Evolutionary conservation across 2,329 filamentous ascomycete species (phyloP), one percentile per base, ranked within the genome.

Genomic region (Talaromyces amestolkiae): DNA sequence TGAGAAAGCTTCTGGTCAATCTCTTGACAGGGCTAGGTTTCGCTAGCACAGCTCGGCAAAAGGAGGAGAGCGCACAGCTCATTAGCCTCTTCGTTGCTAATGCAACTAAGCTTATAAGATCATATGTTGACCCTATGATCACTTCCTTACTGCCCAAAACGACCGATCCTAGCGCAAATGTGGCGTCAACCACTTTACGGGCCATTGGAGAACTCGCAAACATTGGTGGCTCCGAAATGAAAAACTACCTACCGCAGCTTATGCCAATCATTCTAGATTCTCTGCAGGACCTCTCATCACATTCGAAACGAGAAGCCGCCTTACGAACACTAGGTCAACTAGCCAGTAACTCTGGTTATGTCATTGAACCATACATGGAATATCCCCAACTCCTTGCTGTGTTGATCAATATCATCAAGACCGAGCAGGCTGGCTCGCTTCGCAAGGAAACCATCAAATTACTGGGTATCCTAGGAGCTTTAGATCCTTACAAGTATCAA

Each of bases 261-360:
- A 99, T 98, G 94, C 92, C 92, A 0, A 90, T 98, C 67, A 96
- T 99, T 71, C 89, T 99, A 66, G 91, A 95, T 67, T 93, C 94
- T 33, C 83, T 99, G 61, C 94, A 99, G 77, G 95, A 99, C 75
- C 89, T 98, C 71, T 93, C 92, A 69, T 97, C 94, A 3, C 89
- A 92, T 56, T 84, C 88, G 54, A 98, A 98, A 79, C 89, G 95
- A 64, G 93, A 97, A 77, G 92, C 96, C 6, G 94, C 95, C 3
- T 83, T 99, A 37, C 91, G 91, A 70, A 95, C 95, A 0, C 84
- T 99, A 0, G 94, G 94, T 22, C 93, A 98, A 75, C 82, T 99
- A 63, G 93, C 95, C 6, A 96, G 93, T 74, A 98, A 97, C 77
- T 95, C 93, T 13, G 95, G 96, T 70, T 99, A 99, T 79, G 96